phyloP scores from a whole-genome alignment of 768 basidiomycete genomes.

The Agaricus blazei region DNA sequence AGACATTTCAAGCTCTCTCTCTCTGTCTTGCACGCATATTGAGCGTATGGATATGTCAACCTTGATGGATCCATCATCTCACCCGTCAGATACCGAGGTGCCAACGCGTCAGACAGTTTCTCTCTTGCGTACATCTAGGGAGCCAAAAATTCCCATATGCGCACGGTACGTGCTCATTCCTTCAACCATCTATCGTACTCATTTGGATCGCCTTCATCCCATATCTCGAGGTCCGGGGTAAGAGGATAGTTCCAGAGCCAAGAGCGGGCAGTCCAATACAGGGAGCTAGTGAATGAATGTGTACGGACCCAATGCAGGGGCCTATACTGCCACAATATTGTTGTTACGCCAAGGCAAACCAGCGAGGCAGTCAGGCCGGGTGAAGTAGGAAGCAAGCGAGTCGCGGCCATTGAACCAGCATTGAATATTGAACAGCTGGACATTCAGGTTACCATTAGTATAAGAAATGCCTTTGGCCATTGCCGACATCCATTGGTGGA shows the following conservation, averaged over 20 bases:
- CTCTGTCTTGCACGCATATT: background rate
- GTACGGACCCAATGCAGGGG: too few relatives aligned
- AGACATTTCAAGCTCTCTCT: background rate
- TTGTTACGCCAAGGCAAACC: too few relatives aligned
- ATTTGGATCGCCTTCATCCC: background rate
- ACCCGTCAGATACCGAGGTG: background rate
- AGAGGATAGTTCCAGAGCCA: background rate
- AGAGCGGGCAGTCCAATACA: background rate
- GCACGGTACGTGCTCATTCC: background rate
- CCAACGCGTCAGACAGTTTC: background rate
- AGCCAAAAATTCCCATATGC: background rate
- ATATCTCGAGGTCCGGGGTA: background rate
- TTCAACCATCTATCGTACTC: background rate
- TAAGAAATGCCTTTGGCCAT: too few relatives aligned
- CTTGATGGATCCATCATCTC: background rate
- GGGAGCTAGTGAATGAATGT: background rate
- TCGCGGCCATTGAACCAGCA: too few relatives aligned
- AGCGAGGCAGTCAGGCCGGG: too few relatives aligned
- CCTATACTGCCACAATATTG: background rate
- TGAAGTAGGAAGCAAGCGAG: too few relatives aligned
- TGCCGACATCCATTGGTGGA: too few relatives aligned
- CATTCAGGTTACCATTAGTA: too few relatives aligned
- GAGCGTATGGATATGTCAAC: background rate
- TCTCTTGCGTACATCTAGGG: background rate
- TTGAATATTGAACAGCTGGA: too few relatives aligned